A percentile compares a stretch with the other conserved stretches of the same genome.
Conservation (phyloP, 345 rosid genomes). For the Heritiera littoralis region DNA sequence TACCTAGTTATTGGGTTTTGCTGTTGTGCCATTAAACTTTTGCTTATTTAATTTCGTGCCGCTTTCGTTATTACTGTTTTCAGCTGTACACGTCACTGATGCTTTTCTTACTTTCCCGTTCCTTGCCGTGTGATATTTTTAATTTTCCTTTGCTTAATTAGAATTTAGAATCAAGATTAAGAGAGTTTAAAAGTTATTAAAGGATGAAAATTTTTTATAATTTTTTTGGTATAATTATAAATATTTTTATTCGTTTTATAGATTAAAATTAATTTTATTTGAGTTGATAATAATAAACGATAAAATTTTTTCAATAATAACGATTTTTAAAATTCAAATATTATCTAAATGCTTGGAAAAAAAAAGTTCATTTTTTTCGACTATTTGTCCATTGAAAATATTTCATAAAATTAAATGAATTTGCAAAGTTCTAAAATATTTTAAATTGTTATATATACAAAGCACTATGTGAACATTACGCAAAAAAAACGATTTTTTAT, state of each 20-base stretch:
- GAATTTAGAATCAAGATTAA: not conserved
- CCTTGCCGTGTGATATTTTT: not conserved
- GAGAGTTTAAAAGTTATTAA: not conserved
- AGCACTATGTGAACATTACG: not conserved
- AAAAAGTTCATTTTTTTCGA: too few relatives aligned
- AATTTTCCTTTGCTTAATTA: not conserved
- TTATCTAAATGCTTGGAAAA: too few relatives aligned
- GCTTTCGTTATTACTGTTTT: not conserved
- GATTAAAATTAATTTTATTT: too few relatives aligned
- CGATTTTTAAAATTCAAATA: too few relatives aligned
- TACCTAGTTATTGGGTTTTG: not conserved
- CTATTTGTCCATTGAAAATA: not conserved
- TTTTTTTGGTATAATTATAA: too few relatives aligned
- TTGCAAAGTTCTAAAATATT: too few relatives aligned
- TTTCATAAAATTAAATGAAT: not conserved
- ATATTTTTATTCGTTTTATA: too few relatives aligned
- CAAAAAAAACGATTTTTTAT: not conserved
- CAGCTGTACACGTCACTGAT: not conserved
- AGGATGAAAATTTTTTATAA: not conserved
- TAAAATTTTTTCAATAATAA: too few relatives aligned
- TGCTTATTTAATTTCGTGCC: not conserved
- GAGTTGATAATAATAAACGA: too few relatives aligned
- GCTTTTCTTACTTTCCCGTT: not conserved
- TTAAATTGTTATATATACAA: not conserved
- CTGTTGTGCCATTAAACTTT: slow-evolving; percentile 2